These are phyloP conservation scores for Plantago rigida DNA, from an alignment of 305 asterid species.

Conservation along the genomic window DNA sequence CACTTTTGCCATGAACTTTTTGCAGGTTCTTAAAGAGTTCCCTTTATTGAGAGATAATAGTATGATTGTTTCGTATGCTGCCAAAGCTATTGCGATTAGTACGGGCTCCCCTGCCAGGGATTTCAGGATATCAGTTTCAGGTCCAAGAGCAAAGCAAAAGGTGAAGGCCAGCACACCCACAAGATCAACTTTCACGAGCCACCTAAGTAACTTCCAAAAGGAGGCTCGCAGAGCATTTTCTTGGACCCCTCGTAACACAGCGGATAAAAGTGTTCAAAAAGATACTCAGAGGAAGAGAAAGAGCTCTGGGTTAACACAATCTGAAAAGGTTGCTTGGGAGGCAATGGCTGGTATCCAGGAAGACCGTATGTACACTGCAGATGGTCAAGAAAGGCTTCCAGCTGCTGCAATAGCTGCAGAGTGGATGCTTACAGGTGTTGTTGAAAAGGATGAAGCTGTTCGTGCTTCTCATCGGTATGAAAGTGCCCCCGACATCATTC, in stretches of 20 bases:
- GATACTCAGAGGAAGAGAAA: constrained; percentile 87
- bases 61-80: constrained; percentile 72
- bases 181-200: constrained; percentile 69
- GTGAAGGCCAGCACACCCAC: constrained; percentile 63
- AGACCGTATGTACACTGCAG: constrained; percentile 67
- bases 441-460: constrained; percentile 73
- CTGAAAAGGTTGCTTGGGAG: constrained; percentile 89
- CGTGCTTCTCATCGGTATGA: constrained; percentile 90
- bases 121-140: constrained; percentile 53
- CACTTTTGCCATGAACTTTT: constrained; percentile 26
- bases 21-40: constrained; percentile 83
- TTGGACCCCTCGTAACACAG: constrained; percentile 81
- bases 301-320: constrained; percentile 72
- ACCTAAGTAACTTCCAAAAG: constrained; percentile 85
- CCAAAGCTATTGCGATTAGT: constrained; percentile 83
- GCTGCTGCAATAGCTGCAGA: constrained; percentile 78
- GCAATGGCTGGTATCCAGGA: constrained; percentile 90
- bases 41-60: constrained; percentile 76
- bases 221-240: constrained; percentile 99
- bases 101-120: constrained; percentile 74
- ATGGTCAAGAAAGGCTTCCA: constrained; percentile 95
- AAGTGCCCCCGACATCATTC: constrained; percentile 86
- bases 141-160: constrained; percentile 82
- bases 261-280: constrained; percentile 66
- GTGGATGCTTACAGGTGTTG: constrained; percentile 97